Conservation (phyloP, 2,329 filamentous ascomycete genomes). For the Alternaria tenuissima region DNA sequence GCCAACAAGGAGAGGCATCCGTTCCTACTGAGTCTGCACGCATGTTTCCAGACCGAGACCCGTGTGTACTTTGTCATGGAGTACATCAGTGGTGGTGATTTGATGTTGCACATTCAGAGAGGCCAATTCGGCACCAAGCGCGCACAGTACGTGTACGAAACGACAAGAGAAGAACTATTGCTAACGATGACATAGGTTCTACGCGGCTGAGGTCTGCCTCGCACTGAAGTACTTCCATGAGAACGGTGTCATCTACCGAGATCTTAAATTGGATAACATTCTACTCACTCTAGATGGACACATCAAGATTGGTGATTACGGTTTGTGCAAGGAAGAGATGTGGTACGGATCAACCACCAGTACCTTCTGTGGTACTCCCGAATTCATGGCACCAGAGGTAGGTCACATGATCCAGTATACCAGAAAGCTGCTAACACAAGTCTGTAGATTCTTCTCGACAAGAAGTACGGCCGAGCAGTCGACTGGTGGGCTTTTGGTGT, state of each 20-base stretch:
- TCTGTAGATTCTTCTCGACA: conserved; percentile 86
- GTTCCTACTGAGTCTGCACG: conserved; percentile 92
- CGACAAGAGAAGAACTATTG: background rate
- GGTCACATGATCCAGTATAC: conserved; percentile 11
- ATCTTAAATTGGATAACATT: conserved; percentile 86
- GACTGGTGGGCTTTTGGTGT: conserved; percentile 99
- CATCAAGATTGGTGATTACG: conserved; percentile 98
- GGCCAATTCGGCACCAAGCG: conserved; percentile 95
- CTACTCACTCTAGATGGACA: conserved; percentile 93
- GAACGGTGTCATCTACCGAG: conserved; percentile 96
- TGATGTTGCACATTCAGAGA: conserved; percentile 98
- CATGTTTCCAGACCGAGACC: conserved; percentile 99
- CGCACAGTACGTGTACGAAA: conserved; percentile 75
- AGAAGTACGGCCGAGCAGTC: conserved; percentile 96
- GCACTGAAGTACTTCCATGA: conserved; percentile 99
- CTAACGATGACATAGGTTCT: conserved; percentile 70
- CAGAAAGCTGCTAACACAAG: background rate
- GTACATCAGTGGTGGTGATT: conserved; percentile 96
- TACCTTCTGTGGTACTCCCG: conserved; percentile 98
- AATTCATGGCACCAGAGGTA: conserved; percentile 99
- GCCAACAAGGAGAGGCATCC: conserved; percentile 97
- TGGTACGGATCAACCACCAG: conserved; percentile 97
- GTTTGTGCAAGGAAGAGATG: conserved; percentile 99
- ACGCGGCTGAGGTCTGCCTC: conserved; percentile 95
- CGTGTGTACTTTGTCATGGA: conserved; percentile 99